Base-by-base conservation (phyloP, 331 rosid species). In the Quercus lobata region DNA sequence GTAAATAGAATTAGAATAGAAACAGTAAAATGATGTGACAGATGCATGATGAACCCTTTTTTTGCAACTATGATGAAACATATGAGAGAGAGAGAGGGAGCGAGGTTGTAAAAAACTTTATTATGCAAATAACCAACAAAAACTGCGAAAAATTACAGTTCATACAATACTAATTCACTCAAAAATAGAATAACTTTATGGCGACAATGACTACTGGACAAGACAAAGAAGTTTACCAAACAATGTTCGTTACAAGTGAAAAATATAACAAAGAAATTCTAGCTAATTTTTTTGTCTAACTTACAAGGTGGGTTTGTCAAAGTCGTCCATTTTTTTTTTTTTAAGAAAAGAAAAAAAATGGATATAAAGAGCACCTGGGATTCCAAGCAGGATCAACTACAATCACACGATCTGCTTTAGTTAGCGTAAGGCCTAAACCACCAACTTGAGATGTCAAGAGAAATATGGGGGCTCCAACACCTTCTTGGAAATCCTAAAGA, bases 341-440 rank as follows among this genome's bases (percentile, higher is more conserved):
- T 62, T 21, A 72, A 21, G 55, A 74, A 41, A 6, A 22, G 72
- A 30, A 35, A 9, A 32, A 81, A 25, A 57, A 35, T 1, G 37
- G 32, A 41, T 84, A 19, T 69, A 81, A 72, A 61, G 49, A 74
- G 41, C 55, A 95, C 99, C 99, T 95, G 12, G 99, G 99, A 82
- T 95, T 95, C 97, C 99, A 95, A 81, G 99, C 97, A 84, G 99
- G 99, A 87, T 95, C 97, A 76, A 90, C 99, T 49, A 95, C 97
- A 82, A 95, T 95, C 76, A 95, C 99, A 76, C 99, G 97, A 82
- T 93, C 97, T 77, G 99, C 99, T 87, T 87, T 89, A 62, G 99
- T 95, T 71, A 95, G 99, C 9, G 97, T 95, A 27, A 95, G 89
- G 82, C 99, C 99, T 80, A 95, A 86, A 82, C 99, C 99, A 77